These are phyloP conservation scores for Boletus edulis DNA, from an alignment of 768 basidiomycete genomes.

Conservation along the genomic window DNA sequence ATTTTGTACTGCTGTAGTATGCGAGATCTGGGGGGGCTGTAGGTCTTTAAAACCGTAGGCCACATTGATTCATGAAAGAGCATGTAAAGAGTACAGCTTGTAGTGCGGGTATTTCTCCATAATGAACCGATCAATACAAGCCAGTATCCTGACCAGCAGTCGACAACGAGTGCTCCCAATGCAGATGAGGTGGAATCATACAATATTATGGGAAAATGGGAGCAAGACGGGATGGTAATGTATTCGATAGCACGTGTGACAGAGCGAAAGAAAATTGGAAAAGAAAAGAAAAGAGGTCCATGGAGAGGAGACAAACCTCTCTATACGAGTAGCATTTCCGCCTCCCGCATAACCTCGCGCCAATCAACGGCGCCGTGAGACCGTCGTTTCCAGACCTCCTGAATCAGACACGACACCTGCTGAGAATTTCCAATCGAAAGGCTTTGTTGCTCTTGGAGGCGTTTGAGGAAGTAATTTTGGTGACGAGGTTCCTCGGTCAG, in stretches of 20 bases:
- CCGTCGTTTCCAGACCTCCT: slow-evolving; percentile 55
- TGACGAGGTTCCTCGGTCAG: slow-evolving; percentile 53
- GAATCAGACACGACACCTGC: slow-evolving; percentile 53
- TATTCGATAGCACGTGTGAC: neutral
- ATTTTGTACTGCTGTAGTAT: neutral
- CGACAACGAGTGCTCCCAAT: slow-evolving; percentile 4
- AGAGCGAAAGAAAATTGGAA: neutral
- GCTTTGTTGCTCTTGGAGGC: slow-evolving; percentile 50
- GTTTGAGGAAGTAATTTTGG: slow-evolving; percentile 40
- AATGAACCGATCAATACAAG: slow-evolving; percentile 12
- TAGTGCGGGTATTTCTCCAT: slow-evolving; percentile 21
- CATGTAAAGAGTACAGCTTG: slow-evolving; percentile 23
- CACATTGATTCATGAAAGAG: neutral
- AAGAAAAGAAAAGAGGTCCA: neutral
- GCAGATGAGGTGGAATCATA: slow-evolving; percentile 7
- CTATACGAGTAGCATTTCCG: slow-evolving; percentile 60
- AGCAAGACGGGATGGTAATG: neutral
- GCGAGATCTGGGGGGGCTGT: neutral
- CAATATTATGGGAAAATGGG: slow-evolving; percentile 5
- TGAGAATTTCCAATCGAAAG: slow-evolving; percentile 64
- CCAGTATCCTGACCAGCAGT: slow-evolving; percentile 24
- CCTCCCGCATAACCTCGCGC: slow-evolving; percentile 52
- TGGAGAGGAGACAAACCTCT: slow-evolving; percentile 7
- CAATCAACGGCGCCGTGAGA: slow-evolving; percentile 50
- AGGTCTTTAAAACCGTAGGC: neutral